Conservation (phyloP, 371 early-diverging fungal species). For the Haplosporangium sp. region DNA sequence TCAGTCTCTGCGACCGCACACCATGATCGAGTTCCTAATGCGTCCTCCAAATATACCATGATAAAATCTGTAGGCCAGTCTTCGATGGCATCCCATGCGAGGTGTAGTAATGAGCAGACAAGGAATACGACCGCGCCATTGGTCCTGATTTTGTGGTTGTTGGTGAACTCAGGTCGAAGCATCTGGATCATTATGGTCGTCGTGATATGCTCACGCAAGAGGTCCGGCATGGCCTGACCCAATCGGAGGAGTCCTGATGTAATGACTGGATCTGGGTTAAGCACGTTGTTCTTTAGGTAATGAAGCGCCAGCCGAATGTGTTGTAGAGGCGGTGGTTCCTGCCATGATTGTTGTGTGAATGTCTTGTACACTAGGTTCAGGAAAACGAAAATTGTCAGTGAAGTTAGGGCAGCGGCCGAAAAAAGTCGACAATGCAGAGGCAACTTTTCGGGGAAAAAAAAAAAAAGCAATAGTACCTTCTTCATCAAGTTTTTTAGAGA, state of each 20-base stretch:
- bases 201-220: constrained; percentile 30
- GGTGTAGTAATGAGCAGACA: constrained; percentile 41
- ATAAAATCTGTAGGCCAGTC: constrained; percentile 56
- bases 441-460: background rate
- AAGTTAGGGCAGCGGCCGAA: no score
- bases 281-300: constrained; percentile 43
- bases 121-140: constrained; percentile 47
- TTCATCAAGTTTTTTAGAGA: constrained; percentile 44
- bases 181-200: constrained; percentile 44
- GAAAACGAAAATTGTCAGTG: background rate
- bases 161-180: constrained; percentile 51
- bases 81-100: constrained; percentile 44
- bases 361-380: constrained; percentile 25
- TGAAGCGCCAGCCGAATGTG: constrained; percentile 37
- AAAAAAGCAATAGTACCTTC: constrained; percentile 17
- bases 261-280: constrained; percentile 47
- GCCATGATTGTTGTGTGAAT: constrained; percentile 41
- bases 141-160: constrained; percentile 49
- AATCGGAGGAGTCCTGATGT: constrained; percentile 47
- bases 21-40: constrained; percentile 50
- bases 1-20: constrained; percentile 44
- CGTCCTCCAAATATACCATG: constrained; percentile 53
- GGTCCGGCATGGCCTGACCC: constrained; percentile 42
- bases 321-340: constrained; percentile 41
- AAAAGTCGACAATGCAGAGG: background rate